Evolutionary conservation across 2,329 filamentous ascomycete species (phyloP).

Genomic region (Tolypocladium paradoxum): DNA sequence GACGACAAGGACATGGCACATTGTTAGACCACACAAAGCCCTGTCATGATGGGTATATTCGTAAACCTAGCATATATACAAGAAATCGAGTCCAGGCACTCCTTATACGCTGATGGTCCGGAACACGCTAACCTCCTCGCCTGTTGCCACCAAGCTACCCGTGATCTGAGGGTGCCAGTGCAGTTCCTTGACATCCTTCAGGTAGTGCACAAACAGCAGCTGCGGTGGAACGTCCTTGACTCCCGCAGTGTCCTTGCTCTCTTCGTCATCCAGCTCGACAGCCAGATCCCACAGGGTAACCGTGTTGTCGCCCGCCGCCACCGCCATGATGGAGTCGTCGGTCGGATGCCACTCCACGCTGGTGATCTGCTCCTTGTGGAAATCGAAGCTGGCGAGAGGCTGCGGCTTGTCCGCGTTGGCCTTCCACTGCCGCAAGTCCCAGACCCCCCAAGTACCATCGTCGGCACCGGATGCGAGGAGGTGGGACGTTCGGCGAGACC

Average conservation of each 20-base stretch:
- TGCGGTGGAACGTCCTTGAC: constrained; percentile 88
- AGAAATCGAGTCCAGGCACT: not conserved
- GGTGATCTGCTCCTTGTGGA: constrained; percentile 95
- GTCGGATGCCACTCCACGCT: constrained; percentile 95
- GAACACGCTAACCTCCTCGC: constrained; percentile 78
- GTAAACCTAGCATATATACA: constrained; percentile 2
- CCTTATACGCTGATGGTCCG: constrained; percentile 69
- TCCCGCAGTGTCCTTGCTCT: constrained; percentile 80
- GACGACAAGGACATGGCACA: too few relatives aligned
- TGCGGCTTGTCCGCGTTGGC: constrained; percentile 48
- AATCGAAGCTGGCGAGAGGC: constrained; percentile 86
- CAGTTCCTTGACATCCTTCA: constrained; percentile 86
- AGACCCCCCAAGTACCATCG: constrained; percentile 88
- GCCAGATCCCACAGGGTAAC: constrained; percentile 94
- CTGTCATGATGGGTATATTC: constrained; percentile 3
- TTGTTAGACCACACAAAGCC: too few relatives aligned
- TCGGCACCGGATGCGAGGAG: constrained; percentile 88
- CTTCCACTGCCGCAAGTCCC: constrained; percentile 96
- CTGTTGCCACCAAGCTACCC: constrained; percentile 79
- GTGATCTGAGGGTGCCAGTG: constrained; percentile 98
- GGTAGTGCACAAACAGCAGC: constrained; percentile 91
- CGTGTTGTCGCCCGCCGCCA: constrained; percentile 87
- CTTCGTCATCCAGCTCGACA: constrained; percentile 93
- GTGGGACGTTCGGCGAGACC: constrained; percentile 81
- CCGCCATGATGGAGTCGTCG: constrained; percentile 89